Evolutionary conservation across 192 early-diverging fungal species (phyloP), one percentile per base, ranked within the genome.

Genomic region (Spizellomyces punctatus): DNA sequence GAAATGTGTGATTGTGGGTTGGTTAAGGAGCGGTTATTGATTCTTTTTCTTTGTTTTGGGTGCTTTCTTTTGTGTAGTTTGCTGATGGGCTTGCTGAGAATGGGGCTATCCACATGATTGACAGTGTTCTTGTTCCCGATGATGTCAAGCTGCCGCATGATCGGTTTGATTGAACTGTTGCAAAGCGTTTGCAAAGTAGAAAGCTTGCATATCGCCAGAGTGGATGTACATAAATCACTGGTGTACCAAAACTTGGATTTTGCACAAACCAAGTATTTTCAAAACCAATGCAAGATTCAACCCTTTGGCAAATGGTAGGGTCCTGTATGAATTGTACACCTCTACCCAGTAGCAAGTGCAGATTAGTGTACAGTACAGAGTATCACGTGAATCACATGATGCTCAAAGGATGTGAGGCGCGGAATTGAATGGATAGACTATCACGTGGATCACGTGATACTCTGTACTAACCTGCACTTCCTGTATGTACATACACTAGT

Each of bases 61-160:
- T 1, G 45, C 69, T 21, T 42, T 44, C 1, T 14, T 54, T 75
- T 42, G 4, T 10, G 6, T 41, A 69, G 70, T 78, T 78, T 42
- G 62, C 63, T 45, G 63, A 73, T 19, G 21, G 9, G 10, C 71
- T 69, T 44, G 65, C 65, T 22, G 77, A n/a, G 3, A 80, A 80
- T 59, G 78, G 64, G 58, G 78, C 61, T 44, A 64, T 80, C n/a
- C 78, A 80, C 54, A 57, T 77, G 70, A 63, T 78, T 67, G 46
- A 73, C 64, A 49, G 64, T 41, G 66, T 78, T 16, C 55, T 80
- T 16, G 43, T 79, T 61, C 78, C 78, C 27, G 54, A 68, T 10
- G 69, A 67, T 44, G 66, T 79, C 16, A 48, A 74, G 22, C 75
- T 79, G 10, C 78, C 78, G 14, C 50, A 71, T 56, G 73, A 67